phyloP scores from a whole-genome alignment of 2,329 filamentous ascomycete species.

The Colletotrichum godetiae region DNA sequence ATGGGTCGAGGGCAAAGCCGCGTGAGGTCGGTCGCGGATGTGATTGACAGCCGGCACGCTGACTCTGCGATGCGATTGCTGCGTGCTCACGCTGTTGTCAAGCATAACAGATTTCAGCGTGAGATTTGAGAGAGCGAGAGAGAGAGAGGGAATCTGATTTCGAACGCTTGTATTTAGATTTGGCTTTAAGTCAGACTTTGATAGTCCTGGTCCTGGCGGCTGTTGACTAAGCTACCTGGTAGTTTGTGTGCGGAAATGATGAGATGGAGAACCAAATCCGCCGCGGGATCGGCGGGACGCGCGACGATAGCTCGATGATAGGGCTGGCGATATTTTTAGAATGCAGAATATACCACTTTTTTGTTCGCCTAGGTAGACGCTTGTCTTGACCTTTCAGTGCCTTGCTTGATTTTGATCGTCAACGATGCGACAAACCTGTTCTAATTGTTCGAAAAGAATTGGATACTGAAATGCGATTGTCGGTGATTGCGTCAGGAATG shows the following conservation, averaged over 20 bases:
- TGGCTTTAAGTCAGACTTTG: neutral
- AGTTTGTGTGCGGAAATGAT: neutral
- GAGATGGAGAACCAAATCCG: neutral
- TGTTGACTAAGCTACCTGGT: neutral
- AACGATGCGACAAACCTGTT: neutral
- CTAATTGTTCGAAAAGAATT: neutral
- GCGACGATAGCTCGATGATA: neutral
- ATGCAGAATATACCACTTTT: neutral
- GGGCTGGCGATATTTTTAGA: slow-evolving; percentile 10
- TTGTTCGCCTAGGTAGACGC: neutral
- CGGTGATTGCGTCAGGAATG: neutral
- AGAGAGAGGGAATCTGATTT: neutral
- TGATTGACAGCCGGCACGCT: slow-evolving; percentile 15
- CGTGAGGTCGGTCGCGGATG: neutral
- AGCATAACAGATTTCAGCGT: slow-evolving; percentile 8
- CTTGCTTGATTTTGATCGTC: neutral
- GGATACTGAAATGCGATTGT: neutral
- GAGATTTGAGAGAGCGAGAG: neutral
- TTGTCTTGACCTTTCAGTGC: neutral
- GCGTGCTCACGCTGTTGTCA: slow-evolving; percentile 14
- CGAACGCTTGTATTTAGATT: neutral
- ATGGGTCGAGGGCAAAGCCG: neutral
- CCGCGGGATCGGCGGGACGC: slow-evolving; percentile 10
- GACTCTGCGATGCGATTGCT: slow-evolving; percentile 18
- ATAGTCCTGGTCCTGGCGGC: neutral